Conservation (phyloP, 1,139 yeast species). For the Candida smagusa region DNA sequence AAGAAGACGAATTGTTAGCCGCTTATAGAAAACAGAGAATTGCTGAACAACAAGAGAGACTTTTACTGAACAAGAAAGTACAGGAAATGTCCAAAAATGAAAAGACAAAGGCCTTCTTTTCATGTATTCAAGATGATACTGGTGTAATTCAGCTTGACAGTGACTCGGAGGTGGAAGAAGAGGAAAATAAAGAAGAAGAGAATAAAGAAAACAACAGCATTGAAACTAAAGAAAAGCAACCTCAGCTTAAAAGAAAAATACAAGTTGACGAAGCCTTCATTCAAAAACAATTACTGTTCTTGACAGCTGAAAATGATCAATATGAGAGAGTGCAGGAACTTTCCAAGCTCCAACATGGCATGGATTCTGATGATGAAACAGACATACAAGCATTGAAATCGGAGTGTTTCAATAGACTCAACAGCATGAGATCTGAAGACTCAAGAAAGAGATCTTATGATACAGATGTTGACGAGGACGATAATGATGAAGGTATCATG, state of each 20-base stretch:
- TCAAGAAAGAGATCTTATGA: conserved; percentile 14
- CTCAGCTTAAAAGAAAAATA: conserved; percentile 19
- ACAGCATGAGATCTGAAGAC: conserved; percentile 15
- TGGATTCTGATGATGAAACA: conserved; percentile 33
- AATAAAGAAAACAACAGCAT: conserved; percentile 10
- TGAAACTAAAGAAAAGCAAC: conserved; percentile 12
- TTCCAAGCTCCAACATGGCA: conserved; percentile 38
- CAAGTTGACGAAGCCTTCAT: conserved; percentile 55
- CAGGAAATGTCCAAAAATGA: conserved; percentile 47
- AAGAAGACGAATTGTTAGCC: conserved; percentile 59
- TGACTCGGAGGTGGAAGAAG: conserved; percentile 23
- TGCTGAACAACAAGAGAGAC: conserved; percentile 52
- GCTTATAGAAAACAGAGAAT: conserved; percentile 51
- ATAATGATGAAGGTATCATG: conserved; percentile 37
- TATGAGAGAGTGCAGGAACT: conserved; percentile 32
- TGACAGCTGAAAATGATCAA: conserved; percentile 36
- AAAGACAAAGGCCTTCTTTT: conserved; percentile 71
- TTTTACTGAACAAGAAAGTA: conserved; percentile 52
- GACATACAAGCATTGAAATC: conserved; percentile 49
- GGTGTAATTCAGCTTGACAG: conserved; percentile 23
- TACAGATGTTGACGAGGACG: conserved; percentile 18
- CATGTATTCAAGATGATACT: conserved; percentile 56
- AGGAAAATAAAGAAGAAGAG: conserved; percentile 8
- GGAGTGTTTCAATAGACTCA: conserved; percentile 39
- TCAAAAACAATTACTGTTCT: conserved; percentile 61